A percentile compares a stretch with the other conserved stretches of the same genome.
Evolutionary conservation across 2,329 filamentous ascomycete species (phyloP).

Genomic region (Scopulariopsis brevicaulis): DNA sequence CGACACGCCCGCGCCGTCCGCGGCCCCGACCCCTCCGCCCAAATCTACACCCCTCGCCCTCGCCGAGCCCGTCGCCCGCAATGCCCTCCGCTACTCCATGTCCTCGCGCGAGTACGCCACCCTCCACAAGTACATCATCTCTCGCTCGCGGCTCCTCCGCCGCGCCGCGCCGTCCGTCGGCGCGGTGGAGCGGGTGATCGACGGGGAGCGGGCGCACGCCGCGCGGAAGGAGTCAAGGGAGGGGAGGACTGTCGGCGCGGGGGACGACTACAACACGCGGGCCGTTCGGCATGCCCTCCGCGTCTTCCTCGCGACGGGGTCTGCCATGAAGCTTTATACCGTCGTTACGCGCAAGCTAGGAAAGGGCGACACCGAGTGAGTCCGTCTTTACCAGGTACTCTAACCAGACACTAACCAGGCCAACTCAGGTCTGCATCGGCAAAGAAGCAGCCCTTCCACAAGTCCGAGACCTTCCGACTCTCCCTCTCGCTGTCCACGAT

Average conservation of each 20-base stretch:
- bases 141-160: conserved; percentile 50
- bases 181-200: conserved; percentile 31
- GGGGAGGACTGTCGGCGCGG: neutral
- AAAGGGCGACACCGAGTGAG: conserved; percentile 29
- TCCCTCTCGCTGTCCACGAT: conserved; percentile 77
- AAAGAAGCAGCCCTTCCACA: conserved; percentile 43
- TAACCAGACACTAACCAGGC: conserved; percentile 1
- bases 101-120: conserved; percentile 75
- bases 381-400: conserved; percentile 7
- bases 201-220: conserved; percentile 7
- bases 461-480: conserved; percentile 61
- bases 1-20: neutral
- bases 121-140: conserved; percentile 73
- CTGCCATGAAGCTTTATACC: conserved; percentile 53
- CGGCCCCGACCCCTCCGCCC: neutral
- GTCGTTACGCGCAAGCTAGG: conserved; percentile 35
- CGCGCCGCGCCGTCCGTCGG: conserved; percentile 43
- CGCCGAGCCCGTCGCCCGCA: conserved; percentile 64
- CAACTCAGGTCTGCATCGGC: conserved; percentile 12
- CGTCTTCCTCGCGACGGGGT: conserved; percentile 33
- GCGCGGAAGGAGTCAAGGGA: neutral
- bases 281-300: conserved; percentile 46
- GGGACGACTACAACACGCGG: conserved; percentile 58
- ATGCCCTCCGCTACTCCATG: conserved; percentile 78
- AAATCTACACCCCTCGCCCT: neutral